Conservation (phyloP, 169 alveolate species). For the Cytauxzoon felis region DNA sequence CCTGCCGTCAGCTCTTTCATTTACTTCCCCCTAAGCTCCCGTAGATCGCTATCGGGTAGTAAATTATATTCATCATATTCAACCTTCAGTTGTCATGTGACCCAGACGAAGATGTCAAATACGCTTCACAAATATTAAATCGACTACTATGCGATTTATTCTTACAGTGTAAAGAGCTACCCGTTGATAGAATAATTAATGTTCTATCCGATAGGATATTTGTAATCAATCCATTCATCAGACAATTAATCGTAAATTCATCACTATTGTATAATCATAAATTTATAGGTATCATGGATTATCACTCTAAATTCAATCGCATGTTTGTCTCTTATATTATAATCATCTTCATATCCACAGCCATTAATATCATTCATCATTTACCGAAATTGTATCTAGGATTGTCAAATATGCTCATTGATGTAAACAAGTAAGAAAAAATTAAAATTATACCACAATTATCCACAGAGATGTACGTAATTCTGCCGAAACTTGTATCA, state of each 20-base stretch:
- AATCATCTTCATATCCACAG: neutral
- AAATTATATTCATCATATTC: neutral
- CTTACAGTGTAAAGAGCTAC: conserved; percentile 53
- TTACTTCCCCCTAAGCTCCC: no score
- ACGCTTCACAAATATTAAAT: conserved; percentile 63
- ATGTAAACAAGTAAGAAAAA: conserved; percentile 38
- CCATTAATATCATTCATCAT: conserved; percentile 36
- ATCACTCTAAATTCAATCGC: conserved; percentile 46
- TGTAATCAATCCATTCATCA: conserved; percentile 43
- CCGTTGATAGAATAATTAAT: conserved; percentile 34
- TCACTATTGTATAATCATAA: neutral
- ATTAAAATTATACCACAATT: neutral
- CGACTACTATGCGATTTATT: conserved; percentile 65
- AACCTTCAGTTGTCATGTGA: conserved; percentile 61
- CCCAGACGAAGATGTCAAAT: conserved; percentile 69
- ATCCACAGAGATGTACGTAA: conserved; percentile 50
- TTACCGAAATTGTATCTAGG: conserved; percentile 53
- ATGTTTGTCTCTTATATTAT: neutral
- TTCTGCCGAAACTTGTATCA: conserved; percentile 56
- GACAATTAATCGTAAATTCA: conserved; percentile 42
- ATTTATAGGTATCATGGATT: conserved; percentile 53
- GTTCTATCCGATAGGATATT: conserved; percentile 41
- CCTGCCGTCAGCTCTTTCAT: no score
- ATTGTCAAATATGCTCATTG: conserved; percentile 43
- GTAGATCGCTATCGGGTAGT: no score